Base-by-base conservation (phyloP, 129 eudicot genomes). In the Lactuca saligna region DNA sequence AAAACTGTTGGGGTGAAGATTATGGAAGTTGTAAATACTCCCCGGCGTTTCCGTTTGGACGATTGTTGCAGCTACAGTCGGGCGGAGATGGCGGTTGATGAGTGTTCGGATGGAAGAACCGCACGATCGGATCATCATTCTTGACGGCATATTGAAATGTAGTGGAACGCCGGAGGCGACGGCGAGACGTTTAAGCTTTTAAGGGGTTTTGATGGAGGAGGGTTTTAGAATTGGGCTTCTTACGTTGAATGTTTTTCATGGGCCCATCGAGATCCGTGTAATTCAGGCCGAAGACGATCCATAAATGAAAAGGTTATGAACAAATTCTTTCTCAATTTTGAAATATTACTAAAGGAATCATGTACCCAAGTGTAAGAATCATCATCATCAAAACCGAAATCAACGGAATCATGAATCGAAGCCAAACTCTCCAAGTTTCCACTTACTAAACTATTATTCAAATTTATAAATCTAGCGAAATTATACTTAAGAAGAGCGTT, bases 391-490 rank as follows among this genome's bases (percentile, higher is more conserved):
- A 20, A 20, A 20, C 25, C 25, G 25, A 20, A 20, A 20, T 20
- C 25, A 50, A 7, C 34, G 7, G 72, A 50, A 65, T 78, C 86
- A 57, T 74, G 55, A 13, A 46, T 66, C 70, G 77, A 41, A 65
- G 61, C 77, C 71, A 83, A 67, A 69, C 93, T 86, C 81, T 83
- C 82, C 71, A 91, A 69, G 41, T 33, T 64, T 31, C 97, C 96
- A 49, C 75, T 86, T 15, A 84, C 84, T 69, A 84, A 77, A 79
- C 91, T 78, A 32, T 74, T 79, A 34, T 50, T 35, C 32, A 86
- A 68, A 33, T 65, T 75, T 1, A 86, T 79, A n/a, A 75, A 80
- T 67, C 72, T 66, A 5, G 78, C 78, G 34, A 75, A 88, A 14
- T 75, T 70, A 53, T 86, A 76, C 78, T 82, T 82, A 58, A 91